Evolutionary conservation across 179 eudicot species (phyloP), one percentile per base, ranked within the genome.

Genomic region (Sideroxylon spinosum): DNA sequence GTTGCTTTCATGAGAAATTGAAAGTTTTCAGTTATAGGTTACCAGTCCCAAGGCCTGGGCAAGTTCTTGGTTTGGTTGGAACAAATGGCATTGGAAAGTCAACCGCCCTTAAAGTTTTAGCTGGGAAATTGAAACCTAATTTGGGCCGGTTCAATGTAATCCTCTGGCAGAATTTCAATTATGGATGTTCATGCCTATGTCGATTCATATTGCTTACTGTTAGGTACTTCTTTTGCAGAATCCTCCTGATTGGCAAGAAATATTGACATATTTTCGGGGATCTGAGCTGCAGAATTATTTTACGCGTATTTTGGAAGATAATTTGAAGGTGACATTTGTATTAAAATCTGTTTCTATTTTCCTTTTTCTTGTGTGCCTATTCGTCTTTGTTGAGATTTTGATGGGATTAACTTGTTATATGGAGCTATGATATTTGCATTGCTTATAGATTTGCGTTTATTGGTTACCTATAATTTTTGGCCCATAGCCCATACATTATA

Each of bases 81-180:
- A 95, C 99, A 57, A 95, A 95, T 87, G 99, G 99, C 23, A 95
- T 95, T 85, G 99, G 99, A 71, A 95, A 95, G 81, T 93, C 98
- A 66, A 95, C 99, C 68, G 98, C 98, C 44, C 98, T 95, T 11
- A 93, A 93, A 90, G 99, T 95, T 75, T 86, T 95, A 85, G 98
- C 99, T 73, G 98, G 99, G 81, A 93, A 93, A 79, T 80, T 95
- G 87, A 95, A 95, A 80, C 99, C 99, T 52, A 95, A 95, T 82
- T 81, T 95, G 82, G 98, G 99, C 26, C 92, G 98, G 71, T 95
- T 95, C 82, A 88, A 80, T 77, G 99, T 95, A 92, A 82, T 55
- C 12, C 56, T 26, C 48, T 74, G 17, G 9, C 48, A 6, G 6
- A 48, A 19, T 73, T 55, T 48, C 46, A 16, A 10, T 73, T 11